A percentile compares a stretch with the other conserved stretches of the same genome.
These are phyloP conservation scores for Akebia trifoliata DNA, from an alignment of 164 flowering plant genomes.

Conservation along the genomic window DNA sequence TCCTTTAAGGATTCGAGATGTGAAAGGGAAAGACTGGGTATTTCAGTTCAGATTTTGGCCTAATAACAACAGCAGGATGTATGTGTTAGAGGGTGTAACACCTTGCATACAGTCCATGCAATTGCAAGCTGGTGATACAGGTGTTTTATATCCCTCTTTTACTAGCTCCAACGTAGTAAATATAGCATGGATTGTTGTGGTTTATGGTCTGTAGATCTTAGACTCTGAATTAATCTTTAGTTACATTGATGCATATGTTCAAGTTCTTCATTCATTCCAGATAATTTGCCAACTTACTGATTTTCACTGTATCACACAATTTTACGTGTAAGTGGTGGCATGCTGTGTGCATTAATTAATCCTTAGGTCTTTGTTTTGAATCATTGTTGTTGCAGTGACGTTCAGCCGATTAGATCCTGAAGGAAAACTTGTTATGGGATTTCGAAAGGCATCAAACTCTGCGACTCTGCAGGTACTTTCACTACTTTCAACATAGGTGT, in stretches of 20 bases:
- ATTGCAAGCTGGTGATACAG: slow-evolving; percentile 94
- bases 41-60: slow-evolving; percentile 99
- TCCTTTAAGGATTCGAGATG: slow-evolving; percentile 85
- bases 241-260: background rate
- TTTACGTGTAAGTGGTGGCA: background rate
- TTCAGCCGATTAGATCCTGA: slow-evolving; percentile 93
- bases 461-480: slow-evolving; percentile 40
- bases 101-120: slow-evolving; percentile 99
- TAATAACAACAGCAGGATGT: slow-evolving; percentile 97
- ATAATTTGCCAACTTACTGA: too few relatives aligned
- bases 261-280: background rate
- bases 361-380: background rate
- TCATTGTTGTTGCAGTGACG: slow-evolving; percentile 49
- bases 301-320: background rate
- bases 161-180: background rate
- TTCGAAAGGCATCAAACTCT: slow-evolving; percentile 66
- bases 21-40: slow-evolving; percentile 93
- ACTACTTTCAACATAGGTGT: background rate
- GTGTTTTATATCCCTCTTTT: slow-evolving; percentile 29
- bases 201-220: too few relatives aligned
- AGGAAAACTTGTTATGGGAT: slow-evolving; percentile 89
- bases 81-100: slow-evolving; percentile 97
- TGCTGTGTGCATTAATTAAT: background rate
- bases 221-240: too few relatives aligned
- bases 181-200: too few relatives aligned